Evolutionary conservation across 2,329 filamentous ascomycete species (phyloP).

Genomic region (Epichloe gansuensis): DNA sequence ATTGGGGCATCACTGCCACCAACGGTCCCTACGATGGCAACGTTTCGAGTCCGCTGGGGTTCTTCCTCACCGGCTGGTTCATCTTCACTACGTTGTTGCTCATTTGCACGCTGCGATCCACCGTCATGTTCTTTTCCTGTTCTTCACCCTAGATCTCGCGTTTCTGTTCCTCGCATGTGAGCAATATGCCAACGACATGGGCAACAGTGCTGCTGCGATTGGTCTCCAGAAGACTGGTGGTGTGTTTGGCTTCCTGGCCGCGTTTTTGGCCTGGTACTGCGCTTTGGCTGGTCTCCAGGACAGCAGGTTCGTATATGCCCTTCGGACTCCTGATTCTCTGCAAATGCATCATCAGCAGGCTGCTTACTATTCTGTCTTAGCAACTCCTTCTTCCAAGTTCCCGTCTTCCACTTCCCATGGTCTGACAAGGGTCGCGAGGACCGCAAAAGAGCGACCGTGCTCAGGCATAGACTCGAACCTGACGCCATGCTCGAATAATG

Average conservation of each 20-base stretch:
- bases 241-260: slow-evolving; percentile 66
- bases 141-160: slow-evolving; percentile 63
- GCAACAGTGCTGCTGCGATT: slow-evolving; percentile 30
- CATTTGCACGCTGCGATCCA: slow-evolving; percentile 63
- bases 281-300: slow-evolving; percentile 74
- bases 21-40: slow-evolving; percentile 35
- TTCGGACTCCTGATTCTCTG: too few relatives aligned
- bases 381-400: slow-evolving; percentile 81
- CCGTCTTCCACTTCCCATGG: slow-evolving; percentile 93
- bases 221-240: slow-evolving; percentile 59
- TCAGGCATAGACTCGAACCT: slow-evolving; percentile 7
- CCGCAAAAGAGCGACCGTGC: slow-evolving; percentile 32
- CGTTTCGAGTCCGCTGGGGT: slow-evolving; percentile 48
- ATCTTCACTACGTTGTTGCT: slow-evolving; percentile 71
- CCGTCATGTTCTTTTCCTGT: slow-evolving; percentile 68
- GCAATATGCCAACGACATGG: slow-evolving; percentile 45
- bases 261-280: slow-evolving; percentile 81
- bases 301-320: slow-evolving; percentile 36
- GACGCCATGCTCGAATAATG: not conserved
- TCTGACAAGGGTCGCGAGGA: slow-evolving; percentile 59
- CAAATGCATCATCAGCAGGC: not conserved
- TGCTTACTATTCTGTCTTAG: slow-evolving; percentile 27
- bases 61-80: slow-evolving; percentile 72
- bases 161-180: slow-evolving; percentile 61
- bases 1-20: slow-evolving; percentile 44